Evolutionary conservation across 139 green algal species (phyloP).

Genomic region (Ulvella scutata): DNA sequence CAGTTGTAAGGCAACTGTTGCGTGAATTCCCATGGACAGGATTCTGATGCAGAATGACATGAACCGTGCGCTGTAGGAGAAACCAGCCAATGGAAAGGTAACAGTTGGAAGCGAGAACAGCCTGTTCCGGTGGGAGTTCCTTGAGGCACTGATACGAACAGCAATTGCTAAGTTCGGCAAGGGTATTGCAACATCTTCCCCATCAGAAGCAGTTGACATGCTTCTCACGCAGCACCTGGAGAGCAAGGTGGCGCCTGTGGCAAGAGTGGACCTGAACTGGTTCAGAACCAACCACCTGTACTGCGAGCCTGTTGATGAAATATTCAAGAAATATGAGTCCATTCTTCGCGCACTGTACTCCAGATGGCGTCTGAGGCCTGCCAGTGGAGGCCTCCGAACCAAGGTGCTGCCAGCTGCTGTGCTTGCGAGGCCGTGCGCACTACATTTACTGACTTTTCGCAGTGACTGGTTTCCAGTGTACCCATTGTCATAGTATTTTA

Average conservation of each 20-base stretch:
- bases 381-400: conserved; percentile 39
- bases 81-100: conserved; percentile 13
- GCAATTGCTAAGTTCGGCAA: conserved; percentile 62
- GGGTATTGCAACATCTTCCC: conserved; percentile 31
- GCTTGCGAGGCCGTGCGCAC: neutral
- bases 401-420: conserved; percentile 25
- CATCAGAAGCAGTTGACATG: conserved; percentile 33
- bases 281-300: conserved; percentile 51
- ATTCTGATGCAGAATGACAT: too few species aligned
- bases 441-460: neutral
- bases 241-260: conserved; percentile 19
- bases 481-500: too few species aligned
- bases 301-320: conserved; percentile 38
- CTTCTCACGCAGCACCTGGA: conserved; percentile 44
- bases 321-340: conserved; percentile 15
- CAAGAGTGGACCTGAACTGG: conserved; percentile 24
- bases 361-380: conserved; percentile 39
- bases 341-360: conserved; percentile 19
- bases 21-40: too few species aligned
- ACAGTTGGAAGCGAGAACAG: conserved; percentile 43
- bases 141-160: conserved; percentile 48
- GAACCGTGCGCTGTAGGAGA: conserved; percentile 20
- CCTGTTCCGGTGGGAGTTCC: conserved; percentile 55
- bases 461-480: too few species aligned
- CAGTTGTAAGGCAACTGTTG: too few species aligned